phyloP scores from a whole-genome alignment of 2,329 filamentous ascomycete species.

The Aspergillus ochraceus region DNA sequence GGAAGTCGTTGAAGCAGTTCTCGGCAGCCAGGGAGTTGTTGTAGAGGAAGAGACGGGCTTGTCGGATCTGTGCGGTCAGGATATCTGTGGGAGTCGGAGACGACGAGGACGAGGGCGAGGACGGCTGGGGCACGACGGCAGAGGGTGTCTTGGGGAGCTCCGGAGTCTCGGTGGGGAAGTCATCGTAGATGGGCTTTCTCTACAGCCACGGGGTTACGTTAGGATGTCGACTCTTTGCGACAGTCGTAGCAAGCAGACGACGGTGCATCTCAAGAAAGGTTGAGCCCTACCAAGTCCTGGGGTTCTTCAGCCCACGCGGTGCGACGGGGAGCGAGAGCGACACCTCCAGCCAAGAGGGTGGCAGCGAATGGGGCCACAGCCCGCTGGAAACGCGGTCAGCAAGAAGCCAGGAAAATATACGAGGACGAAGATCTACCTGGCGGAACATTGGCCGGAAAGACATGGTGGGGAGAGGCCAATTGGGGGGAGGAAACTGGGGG shows the following conservation, averaged over 20 bases:
- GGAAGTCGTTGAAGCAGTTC: slow-evolving; percentile 76
- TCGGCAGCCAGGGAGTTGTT: slow-evolving; percentile 71
- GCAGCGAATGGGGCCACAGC: slow-evolving; percentile 42
- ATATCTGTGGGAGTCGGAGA: slow-evolving; percentile 83
- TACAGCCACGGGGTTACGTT: slow-evolving; percentile 12
- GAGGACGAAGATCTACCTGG: slow-evolving; percentile 31
- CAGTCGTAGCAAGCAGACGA: neutral
- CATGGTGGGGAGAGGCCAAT: slow-evolving; percentile 34
- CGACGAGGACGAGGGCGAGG: slow-evolving; percentile 30
- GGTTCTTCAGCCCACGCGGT: slow-evolving; percentile 46
- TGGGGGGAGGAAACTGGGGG: slow-evolving; percentile 28
- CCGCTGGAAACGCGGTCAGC: slow-evolving; percentile 34
- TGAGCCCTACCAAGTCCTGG: slow-evolving; percentile 32
- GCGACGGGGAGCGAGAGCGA: slow-evolving; percentile 41
- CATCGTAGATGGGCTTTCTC: slow-evolving; percentile 48
- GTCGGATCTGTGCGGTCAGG: slow-evolving; percentile 78
- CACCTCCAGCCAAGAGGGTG: slow-evolving; percentile 41
- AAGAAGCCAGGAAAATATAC: slow-evolving; percentile 11
- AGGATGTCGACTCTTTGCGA: neutral
- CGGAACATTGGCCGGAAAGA: slow-evolving; percentile 44
- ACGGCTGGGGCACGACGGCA: slow-evolving; percentile 21
- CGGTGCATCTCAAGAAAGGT: neutral
- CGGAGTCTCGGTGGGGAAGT: slow-evolving; percentile 34
- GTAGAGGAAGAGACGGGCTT: slow-evolving; percentile 78
- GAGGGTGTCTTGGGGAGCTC: slow-evolving; percentile 25